These are phyloP conservation scores for Mucor piriformis DNA, from an alignment of 371 early-diverging fungal genomes.

Conservation along the genomic window DNA sequence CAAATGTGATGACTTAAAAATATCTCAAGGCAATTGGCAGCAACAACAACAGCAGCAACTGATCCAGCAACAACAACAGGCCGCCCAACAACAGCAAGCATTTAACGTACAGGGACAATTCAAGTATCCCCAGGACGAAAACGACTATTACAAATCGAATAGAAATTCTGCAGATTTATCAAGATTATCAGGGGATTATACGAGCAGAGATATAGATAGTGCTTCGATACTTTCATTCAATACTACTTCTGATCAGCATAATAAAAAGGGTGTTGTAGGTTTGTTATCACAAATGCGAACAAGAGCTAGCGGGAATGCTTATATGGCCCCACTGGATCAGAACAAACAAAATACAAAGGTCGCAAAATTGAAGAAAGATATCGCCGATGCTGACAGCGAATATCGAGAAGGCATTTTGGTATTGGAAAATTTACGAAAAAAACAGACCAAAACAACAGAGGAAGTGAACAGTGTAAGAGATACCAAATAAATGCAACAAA, in stretches of 20 bases:
- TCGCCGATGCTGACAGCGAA: conserved; percentile 59
- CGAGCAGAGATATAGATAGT: conserved; percentile 18
- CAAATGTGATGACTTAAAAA: conserved; percentile 39
- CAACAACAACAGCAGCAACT: conserved; percentile 14
- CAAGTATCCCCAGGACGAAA: neutral
- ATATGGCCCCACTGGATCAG: conserved; percentile 28
- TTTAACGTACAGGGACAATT: neutral
- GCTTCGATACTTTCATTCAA: conserved; percentile 8
- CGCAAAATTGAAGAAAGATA: conserved; percentile 58
- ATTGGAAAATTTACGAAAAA: conserved; percentile 51
- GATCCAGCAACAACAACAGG: conserved; percentile 23
- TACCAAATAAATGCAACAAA: neutral
- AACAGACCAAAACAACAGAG: conserved; percentile 43
- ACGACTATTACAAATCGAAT: neutral
- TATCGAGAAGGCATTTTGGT: conserved; percentile 56
- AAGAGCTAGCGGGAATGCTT: conserved; percentile 21
- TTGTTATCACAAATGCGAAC: conserved; percentile 49
- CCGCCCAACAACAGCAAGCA: neutral
- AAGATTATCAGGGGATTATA: conserved; percentile 9
- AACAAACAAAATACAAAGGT: conserved; percentile 47
- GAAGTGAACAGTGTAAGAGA: conserved; percentile 41
- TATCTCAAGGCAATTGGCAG: conserved; percentile 30
- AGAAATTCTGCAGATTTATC: conserved; percentile 16
- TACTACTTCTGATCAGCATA: conserved; percentile 8
- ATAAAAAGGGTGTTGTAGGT: conserved; percentile 41